phyloP scores from a whole-genome alignment of 176 grass and related monocot genomes.

The Zizania latifolia region DNA sequence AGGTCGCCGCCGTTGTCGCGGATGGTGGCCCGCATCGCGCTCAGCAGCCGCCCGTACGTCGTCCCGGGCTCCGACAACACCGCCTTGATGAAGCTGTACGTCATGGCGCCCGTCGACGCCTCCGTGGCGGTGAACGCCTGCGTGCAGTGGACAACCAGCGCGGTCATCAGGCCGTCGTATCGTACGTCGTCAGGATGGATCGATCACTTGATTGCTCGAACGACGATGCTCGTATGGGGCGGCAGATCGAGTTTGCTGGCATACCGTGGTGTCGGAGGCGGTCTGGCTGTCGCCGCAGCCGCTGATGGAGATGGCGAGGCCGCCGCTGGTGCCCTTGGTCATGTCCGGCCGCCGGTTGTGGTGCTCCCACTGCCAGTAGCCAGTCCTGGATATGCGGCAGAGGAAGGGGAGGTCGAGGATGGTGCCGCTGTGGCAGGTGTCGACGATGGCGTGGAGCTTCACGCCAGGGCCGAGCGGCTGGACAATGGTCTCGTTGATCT shows the following conservation, averaged over 20 bases:
- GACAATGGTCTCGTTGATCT: constrained; percentile 40
- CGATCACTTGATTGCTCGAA: too few species aligned
- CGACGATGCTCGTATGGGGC: too few species aligned
- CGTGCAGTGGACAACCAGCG: too few species aligned
- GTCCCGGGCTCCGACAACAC: constrained; percentile 50
- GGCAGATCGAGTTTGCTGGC: not conserved
- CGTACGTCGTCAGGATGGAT: too few species aligned
- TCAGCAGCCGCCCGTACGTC: constrained; percentile 32
- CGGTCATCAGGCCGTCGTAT: too few species aligned
- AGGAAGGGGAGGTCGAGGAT: constrained; percentile 77
- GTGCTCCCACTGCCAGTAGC: constrained; percentile 78
- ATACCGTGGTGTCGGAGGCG: constrained; percentile 57
- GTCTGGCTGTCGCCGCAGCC: constrained; percentile 83
- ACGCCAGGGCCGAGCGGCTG: constrained; percentile 45
- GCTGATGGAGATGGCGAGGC: constrained; percentile 80
- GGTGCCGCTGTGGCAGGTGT: constrained; percentile 92
- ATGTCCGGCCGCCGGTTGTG: constrained; percentile 31
- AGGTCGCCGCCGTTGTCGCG: constrained; percentile 43
- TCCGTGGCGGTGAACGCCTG: constrained; percentile 3
- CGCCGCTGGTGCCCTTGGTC: constrained; percentile 52
- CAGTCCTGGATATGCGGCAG: constrained; percentile 68
- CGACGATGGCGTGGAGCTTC: constrained; percentile 76
- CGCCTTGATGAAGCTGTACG: constrained; percentile 78
- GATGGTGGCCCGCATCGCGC: constrained; percentile 43
- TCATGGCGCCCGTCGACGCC: constrained; percentile 46